Percentiles rank a stretch among this genome's conserved stretches.
Conservation (phyloP, 2,329 filamentous ascomycete species). For the Ophiocordyceps camponoti-floridani region DNA sequence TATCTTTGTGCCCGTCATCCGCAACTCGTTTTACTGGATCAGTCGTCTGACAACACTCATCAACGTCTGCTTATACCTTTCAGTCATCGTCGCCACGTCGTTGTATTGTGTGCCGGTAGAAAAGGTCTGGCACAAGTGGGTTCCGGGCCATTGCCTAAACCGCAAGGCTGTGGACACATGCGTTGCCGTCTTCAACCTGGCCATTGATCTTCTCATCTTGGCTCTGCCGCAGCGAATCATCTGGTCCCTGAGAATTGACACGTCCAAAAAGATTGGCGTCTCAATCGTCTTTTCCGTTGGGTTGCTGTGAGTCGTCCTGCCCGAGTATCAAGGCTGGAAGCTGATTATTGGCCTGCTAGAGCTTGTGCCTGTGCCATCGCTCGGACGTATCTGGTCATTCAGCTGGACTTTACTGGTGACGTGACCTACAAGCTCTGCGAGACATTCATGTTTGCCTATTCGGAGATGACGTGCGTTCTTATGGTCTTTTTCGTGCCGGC, state of each 20-base stretch:
- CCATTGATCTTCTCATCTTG: conserved; percentile 1
- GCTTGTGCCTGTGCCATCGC: not conserved
- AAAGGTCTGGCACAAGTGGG: not conserved
- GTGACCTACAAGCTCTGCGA: not conserved
- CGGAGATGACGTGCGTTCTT: not conserved
- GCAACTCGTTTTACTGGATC: conserved; percentile 1
- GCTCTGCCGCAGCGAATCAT: conserved; percentile 2
- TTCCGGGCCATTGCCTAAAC: not conserved
- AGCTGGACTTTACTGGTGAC: not conserved
- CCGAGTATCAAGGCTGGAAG: not conserved
- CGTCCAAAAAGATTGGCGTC: not conserved
- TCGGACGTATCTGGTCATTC: not conserved
- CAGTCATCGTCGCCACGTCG: not conserved
- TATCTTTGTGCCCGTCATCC: not conserved
- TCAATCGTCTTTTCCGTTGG: conserved; percentile 2
- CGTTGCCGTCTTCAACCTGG: not conserved
- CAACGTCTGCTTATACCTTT: not conserved
- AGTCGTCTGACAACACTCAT: not conserved
- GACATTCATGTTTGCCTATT: not conserved
- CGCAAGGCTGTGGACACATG: not conserved
- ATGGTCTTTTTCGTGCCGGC: not conserved
- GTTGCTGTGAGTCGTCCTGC: not conserved
- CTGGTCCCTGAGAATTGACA: conserved; percentile 1
- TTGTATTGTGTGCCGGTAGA: not conserved
- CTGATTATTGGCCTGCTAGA: not conserved